These are phyloP conservation scores for Yamadazyma endophytica DNA, from an alignment of 805 yeast species.

Conservation along the genomic window DNA sequence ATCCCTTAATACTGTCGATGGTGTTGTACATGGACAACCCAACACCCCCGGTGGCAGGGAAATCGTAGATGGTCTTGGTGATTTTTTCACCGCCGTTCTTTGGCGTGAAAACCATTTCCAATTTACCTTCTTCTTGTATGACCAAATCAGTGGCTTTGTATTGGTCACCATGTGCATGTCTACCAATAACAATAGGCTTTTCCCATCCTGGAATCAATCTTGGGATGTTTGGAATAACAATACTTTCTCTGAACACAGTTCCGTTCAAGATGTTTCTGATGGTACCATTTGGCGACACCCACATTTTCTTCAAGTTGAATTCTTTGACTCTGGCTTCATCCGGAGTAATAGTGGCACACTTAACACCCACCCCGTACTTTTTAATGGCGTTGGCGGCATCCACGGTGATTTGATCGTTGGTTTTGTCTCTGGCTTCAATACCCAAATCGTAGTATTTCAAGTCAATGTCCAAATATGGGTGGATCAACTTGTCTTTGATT, in stretches of 20 bases:
- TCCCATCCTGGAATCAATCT: constrained; percentile 77
- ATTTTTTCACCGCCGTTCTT: constrained; percentile 48
- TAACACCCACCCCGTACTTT: constrained; percentile 74
- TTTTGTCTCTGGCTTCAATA: constrained; percentile 61
- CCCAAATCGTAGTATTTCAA: constrained; percentile 75
- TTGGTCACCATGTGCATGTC: constrained; percentile 85
- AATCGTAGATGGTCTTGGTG: constrained; percentile 55
- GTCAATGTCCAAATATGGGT: constrained; percentile 69
- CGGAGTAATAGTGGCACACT: constrained; percentile 84
- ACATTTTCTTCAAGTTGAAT: constrained; percentile 71
- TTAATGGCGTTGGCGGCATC: constrained; percentile 77
- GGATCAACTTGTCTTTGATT: constrained; percentile 63
- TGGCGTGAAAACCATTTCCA: constrained; percentile 66
- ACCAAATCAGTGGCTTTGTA: constrained; percentile 76
- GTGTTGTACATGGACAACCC: constrained; percentile 84
- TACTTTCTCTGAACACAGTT: constrained; percentile 82
- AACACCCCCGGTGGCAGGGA: constrained; percentile 70
- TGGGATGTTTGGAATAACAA: constrained; percentile 73
- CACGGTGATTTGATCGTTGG: constrained; percentile 68
- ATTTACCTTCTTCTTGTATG: constrained; percentile 61
- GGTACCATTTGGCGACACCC: constrained; percentile 85
- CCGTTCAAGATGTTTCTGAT: constrained; percentile 79
- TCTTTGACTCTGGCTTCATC: constrained; percentile 78
- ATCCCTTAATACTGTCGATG: constrained; percentile 69
- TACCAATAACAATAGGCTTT: constrained; percentile 77